Evolutionary conservation across 2,329 filamentous ascomycete species (phyloP), one percentile per base, ranked within the genome.

Genomic region (Curvularia hawaiiensis): DNA sequence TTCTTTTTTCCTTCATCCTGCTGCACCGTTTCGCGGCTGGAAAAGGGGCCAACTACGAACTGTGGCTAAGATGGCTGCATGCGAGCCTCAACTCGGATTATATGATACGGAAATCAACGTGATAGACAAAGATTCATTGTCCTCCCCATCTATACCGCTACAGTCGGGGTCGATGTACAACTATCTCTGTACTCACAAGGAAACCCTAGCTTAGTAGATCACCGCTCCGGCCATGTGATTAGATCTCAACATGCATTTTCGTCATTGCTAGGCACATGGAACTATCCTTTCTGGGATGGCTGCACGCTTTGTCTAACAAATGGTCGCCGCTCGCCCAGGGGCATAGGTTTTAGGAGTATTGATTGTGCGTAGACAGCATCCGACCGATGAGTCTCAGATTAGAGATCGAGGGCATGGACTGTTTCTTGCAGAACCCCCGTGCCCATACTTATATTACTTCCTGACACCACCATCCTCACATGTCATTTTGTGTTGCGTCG

Each of bases 381-480:
- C 14, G 11, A 24, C 24, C 24, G 31, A 39, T 31, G 24, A 12
- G 24, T 39, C 26, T 30, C 24, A 28, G 10, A 43, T 30, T 38
- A 26, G 30, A 58, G 18, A 41, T 40, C 47, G 40, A 55, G 22
- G 24, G 39, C 47, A 41, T 33, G 35, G 41, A 14, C 24, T 43
- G 41, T 55, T 48, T 35, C 20, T 20, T n/a, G 14, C 14, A 18
- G 24, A 28, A 41, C 12, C 28, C 14, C 28, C 48, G 28, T 43
- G 14, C 14, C 12, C 9, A 14, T 58, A 58, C 52, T 58, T 58
- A 55, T 51, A 48, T 16, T 46, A 16, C 30, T 12, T 39, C 18
- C 5, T 31, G 24, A 35, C 28, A 50, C 46, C 47, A 33, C 51
- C 38, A 39, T 40, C 24, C 30, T 16, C 20, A 12, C 5, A 24